Base-by-base conservation (phyloP, 257 asterid genomes). In the Linderniella brevidens region DNA sequence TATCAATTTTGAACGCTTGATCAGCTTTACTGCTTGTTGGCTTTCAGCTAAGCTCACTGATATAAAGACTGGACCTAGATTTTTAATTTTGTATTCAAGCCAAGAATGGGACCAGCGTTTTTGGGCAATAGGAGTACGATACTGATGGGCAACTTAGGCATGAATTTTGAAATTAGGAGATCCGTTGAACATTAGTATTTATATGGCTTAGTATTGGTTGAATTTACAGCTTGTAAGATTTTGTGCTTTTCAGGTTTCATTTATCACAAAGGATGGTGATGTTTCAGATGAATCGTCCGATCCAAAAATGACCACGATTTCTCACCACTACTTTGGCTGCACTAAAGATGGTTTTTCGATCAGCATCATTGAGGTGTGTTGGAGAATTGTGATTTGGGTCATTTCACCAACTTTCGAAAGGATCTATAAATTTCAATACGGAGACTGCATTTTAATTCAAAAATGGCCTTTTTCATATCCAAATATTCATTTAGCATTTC, bases 291-390 rank as follows among this genome's bases (percentile, higher is more conserved):
- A 46, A 16, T 38, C 66, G 25, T 61, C 65, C 29, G 59, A 25
- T 37, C 69, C 46, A 53, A 69, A 60, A n/a, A 75, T 86, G 93
- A 73, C 63, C 39, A 68, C 85, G 7, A 54, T 37, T 32, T 80
- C 92, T 35, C 57, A n/a, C 38, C 93, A 80, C 54, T 59, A 54
- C 40, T 80, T 83, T 56, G 78, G 79, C 36, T 64, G 64, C 57
- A 13, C 9, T 8, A 65, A 64, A 25, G 69, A 58, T 57, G 76
- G 72, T 52, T 76, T 79, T 72, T 66, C 86, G 50, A 50, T 87
- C 65, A 64, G 72, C 37, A 72, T 82, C 60, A 61, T 82, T 14
- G 92, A 82, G 85, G 92, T 77, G 32, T 25, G 32, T 25, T 25
- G 32, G 15, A 15, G 43, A 17, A 53, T 32, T 46, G 37, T 52